phyloP scores from a whole-genome alignment of 1,284 basidiomycete species.

The Rhodotorula sp. region DNA sequence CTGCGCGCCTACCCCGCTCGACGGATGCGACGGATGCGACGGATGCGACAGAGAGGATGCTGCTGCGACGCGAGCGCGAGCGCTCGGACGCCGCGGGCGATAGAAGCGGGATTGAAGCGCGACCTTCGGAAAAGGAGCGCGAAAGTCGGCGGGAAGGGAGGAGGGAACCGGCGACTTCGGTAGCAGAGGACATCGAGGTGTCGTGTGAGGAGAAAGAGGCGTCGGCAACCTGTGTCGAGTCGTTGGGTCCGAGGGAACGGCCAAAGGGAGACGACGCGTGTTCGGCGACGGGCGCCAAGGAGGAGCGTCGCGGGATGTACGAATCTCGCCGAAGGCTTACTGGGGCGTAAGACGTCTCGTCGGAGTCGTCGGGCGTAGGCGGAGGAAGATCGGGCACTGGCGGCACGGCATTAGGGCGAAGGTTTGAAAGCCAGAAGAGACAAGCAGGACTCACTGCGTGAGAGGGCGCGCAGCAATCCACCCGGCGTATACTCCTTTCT shows the following conservation, averaged over 20 bases:
- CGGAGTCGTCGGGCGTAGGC: neutral
- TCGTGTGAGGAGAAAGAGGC: neutral
- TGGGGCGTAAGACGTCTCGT: neutral
- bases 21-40: constrained; percentile 10
- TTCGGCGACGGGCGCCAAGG: neutral
- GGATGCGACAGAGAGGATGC: neutral
- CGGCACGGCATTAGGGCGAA: no score
- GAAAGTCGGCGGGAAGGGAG: neutral
- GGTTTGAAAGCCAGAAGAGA: neutral
- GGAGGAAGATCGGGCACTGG: constrained; percentile 16
- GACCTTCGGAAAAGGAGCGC: neutral
- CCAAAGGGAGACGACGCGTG: neutral
- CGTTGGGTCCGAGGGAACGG: neutral
- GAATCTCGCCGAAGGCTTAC: neutral
- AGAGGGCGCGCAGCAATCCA: constrained; percentile 5
- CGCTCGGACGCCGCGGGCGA: neutral
- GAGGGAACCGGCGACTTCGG: neutral
- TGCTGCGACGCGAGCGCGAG: neutral
- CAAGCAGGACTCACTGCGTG: neutral
- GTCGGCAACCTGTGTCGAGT: neutral
- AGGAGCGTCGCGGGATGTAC: neutral
- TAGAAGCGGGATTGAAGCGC: neutral
- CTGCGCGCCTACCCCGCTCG: neutral
- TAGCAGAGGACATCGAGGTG: neutral
- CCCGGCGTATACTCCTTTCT: constrained; percentile 13